These are phyloP conservation scores for Davidsoniella neocaledoniae DNA, from an alignment of 2,329 filamentous ascomycete species.

Conservation along the genomic window DNA sequence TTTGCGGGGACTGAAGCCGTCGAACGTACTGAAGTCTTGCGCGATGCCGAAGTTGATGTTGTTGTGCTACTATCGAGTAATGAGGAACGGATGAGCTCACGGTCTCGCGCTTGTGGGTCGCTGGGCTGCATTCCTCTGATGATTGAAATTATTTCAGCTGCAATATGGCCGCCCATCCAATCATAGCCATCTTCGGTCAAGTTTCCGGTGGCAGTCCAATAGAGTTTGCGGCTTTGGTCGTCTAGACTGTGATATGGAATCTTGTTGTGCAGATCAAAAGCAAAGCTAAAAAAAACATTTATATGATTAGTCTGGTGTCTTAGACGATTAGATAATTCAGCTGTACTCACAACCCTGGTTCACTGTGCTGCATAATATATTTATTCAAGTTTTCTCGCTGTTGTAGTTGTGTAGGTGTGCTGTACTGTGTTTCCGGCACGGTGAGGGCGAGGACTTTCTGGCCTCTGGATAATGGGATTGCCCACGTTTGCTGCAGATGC, in stretches of 20 bases:
- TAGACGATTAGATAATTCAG: too few species aligned
- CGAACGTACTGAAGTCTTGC: neutral
- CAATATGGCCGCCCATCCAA: conserved; percentile 42
- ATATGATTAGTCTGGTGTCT: neutral
- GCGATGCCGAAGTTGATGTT: conserved; percentile 2
- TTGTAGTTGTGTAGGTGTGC: conserved; percentile 17
- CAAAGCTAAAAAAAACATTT: conserved; percentile 24
- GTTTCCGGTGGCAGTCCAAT: conserved; percentile 48
- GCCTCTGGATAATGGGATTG: conserved; percentile 29
- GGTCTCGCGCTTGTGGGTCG: conserved; percentile 11
- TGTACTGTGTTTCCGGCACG: conserved; percentile 33
- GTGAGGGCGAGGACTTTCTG: conserved; percentile 46
- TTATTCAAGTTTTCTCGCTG: conserved; percentile 32
- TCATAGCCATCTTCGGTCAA: conserved; percentile 42
- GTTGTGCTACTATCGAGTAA: neutral
- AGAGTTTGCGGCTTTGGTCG: conserved; percentile 26
- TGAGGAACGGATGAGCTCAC: neutral
- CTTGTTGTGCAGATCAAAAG: conserved; percentile 37
- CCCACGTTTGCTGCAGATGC: conserved; percentile 33
- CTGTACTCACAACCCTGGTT: conserved; percentile 30
- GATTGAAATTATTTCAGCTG: conserved; percentile 32
- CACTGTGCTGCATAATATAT: conserved; percentile 32
- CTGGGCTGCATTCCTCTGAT: conserved; percentile 15
- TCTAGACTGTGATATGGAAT: conserved; percentile 37
- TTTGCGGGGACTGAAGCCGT: conserved; percentile 9